Conservation (phyloP, 108 stramenopile species). For the Cyclotella baltica region DNA sequence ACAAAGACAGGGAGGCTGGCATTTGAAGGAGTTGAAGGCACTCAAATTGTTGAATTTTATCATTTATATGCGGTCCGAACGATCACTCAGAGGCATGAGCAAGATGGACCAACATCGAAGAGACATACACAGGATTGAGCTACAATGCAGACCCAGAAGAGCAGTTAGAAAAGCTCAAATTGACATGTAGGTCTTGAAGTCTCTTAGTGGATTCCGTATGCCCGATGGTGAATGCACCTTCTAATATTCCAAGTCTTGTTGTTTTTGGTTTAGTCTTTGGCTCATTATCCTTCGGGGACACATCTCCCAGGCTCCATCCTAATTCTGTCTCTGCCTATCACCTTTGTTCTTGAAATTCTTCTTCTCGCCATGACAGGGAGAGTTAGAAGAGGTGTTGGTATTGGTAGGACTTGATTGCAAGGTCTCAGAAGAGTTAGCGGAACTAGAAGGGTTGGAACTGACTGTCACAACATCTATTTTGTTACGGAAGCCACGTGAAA, state of each 20-base stretch:
- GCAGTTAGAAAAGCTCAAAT: not conserved
- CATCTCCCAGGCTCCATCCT: conserved; percentile 41
- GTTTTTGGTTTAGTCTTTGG: conserved; percentile 10
- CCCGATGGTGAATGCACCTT: conserved; percentile 36
- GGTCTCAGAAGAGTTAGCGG: not conserved
- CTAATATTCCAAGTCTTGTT: conserved; percentile 8
- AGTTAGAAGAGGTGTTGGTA: not conserved
- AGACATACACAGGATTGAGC: not conserved
- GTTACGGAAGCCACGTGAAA: not conserved
- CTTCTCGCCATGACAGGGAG: not conserved
- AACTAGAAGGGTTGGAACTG: not conserved
- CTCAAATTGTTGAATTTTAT: not conserved
- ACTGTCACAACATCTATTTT: not conserved
- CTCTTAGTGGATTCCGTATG: conserved; percentile 28
- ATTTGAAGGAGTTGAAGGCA: not conserved
- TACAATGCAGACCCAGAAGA: not conserved
- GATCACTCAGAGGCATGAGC: conserved; percentile 13
- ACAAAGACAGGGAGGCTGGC: not conserved
- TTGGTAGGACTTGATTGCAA: not conserved
- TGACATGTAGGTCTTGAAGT: not conserved
- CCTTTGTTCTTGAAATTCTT: conserved; percentile 21
- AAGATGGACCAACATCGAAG: not conserved
- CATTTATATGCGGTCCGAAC: conserved; percentile 26
- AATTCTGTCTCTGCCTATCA: conserved; percentile 13
- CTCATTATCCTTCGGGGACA: conserved; percentile 18